phyloP scores from a whole-genome alignment of 208 protist genomes.

The Crithidia sp. region DNA sequence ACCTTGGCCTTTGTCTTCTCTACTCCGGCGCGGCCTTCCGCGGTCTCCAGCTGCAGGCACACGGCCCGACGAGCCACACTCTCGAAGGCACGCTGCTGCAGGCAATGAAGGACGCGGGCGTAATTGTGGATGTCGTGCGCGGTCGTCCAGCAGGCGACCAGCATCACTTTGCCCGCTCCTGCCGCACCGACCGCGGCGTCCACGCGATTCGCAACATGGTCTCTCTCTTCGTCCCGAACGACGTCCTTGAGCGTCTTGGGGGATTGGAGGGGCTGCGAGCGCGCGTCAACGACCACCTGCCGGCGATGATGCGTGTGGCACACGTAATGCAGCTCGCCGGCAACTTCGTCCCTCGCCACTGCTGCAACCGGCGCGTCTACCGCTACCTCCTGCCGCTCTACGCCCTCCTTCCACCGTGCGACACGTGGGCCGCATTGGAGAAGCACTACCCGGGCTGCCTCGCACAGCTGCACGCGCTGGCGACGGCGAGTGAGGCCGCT shows the following conservation, averaged over 20 bases:
- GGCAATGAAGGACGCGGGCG: conserved; percentile 61
- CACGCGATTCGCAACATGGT: conserved; percentile 85
- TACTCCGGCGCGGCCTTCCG: conserved; percentile 76
- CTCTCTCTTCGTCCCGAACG: conserved; percentile 60
- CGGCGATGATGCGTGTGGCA: conserved; percentile 52
- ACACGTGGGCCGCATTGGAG: conserved; percentile 54
- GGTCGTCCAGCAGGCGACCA: conserved; percentile 44
- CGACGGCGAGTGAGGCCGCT: not conserved
- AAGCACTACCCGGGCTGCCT: conserved; percentile 41
- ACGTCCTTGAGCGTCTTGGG: conserved; percentile 36
- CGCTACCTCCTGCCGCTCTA: conserved; percentile 84
- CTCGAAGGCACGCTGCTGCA: conserved; percentile 84
- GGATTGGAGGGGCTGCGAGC: conserved; percentile 33
- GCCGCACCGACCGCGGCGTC: conserved; percentile 86
- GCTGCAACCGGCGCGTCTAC: conserved; percentile 81
- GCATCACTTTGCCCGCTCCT: conserved; percentile 75
- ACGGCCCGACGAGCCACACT: conserved; percentile 78
- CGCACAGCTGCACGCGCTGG: conserved; percentile 10
- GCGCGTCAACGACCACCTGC: conserved; percentile 49
- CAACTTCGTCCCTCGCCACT: conserved; percentile 80
- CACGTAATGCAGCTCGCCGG: conserved; percentile 54
- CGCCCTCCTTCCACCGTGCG: conserved; percentile 65
- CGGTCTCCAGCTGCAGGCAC: conserved; percentile 83
- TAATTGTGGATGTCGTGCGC: conserved; percentile 50
- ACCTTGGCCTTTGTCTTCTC: conserved; percentile 68